These are phyloP conservation scores for Cadophora luteo-olivacea DNA, from an alignment of 2,329 filamentous ascomycete species.

Conservation along the genomic window DNA sequence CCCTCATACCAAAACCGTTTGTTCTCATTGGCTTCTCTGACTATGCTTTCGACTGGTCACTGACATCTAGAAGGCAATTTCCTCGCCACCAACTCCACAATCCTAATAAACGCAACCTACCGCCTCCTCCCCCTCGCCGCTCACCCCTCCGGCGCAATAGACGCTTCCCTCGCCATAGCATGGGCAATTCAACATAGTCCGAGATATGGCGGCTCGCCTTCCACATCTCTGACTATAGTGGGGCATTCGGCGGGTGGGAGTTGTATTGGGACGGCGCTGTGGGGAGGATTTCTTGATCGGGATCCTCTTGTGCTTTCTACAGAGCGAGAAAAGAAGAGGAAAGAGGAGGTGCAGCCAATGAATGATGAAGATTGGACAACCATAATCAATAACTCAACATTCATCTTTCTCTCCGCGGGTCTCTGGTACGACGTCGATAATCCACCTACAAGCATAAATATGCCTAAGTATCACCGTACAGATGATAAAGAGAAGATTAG, in stretches of 20 bases:
- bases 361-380: neutral
- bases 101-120: conserved; percentile 11
- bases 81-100: conserved; percentile 11
- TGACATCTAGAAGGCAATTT: conserved; percentile 1
- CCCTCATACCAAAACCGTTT: neutral
- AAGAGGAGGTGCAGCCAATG: neutral
- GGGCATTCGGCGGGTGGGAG: neutral
- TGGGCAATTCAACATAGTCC: neutral
- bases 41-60: neutral
- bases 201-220: neutral
- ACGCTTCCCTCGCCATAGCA: conserved; percentile 1
- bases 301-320: neutral
- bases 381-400: neutral
- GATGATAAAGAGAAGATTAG: neutral
- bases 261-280: neutral
- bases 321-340: too few species aligned
- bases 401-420: conserved; percentile 8
- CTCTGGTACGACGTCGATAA: conserved; percentile 13
- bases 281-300: neutral
- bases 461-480: conserved; percentile 12
- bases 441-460: neutral
- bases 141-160: conserved; percentile 12
- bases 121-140: conserved; percentile 9
- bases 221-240: neutral
- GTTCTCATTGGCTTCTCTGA: too few species aligned